Conservation (phyloP, 2,329 filamentous ascomycete genomes). For the Alternaria ethzedia region DNA sequence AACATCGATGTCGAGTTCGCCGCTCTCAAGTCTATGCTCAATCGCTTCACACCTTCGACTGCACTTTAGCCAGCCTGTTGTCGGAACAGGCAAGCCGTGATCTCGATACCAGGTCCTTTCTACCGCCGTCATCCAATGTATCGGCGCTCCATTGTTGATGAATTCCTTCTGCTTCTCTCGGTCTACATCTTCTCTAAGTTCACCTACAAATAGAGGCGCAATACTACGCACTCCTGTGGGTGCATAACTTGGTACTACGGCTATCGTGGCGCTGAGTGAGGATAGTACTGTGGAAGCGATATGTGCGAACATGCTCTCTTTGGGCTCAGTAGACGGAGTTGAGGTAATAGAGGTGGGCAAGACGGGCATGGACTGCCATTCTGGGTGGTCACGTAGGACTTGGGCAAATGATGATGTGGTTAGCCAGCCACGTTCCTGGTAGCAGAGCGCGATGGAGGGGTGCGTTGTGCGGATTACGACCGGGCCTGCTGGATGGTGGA, state of each 20-base stretch:
- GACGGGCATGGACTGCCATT: neutral
- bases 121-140: constrained; percentile 9
- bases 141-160: neutral
- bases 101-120: constrained; percentile 1
- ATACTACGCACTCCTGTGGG: neutral
- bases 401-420: constrained; percentile 1
- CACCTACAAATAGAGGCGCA: neutral
- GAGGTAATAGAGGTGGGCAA: neutral
- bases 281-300: neutral
- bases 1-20: neutral
- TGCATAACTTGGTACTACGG: neutral
- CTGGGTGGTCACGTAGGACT: neutral
- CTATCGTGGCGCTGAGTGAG: neutral
- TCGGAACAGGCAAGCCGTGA: neutral
- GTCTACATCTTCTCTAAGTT: neutral
- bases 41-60: neutral
- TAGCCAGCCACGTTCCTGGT: constrained; percentile 7
- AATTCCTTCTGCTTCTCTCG: neutral
- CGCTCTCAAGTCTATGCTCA: neutral
- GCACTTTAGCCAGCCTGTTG: neutral
- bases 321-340: neutral
- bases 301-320: neutral
- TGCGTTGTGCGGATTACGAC: constrained; percentile 6
- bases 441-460: neutral
- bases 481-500: constrained; percentile 11